Conservation (phyloP, 345 rosid genomes). For the Syzygium aromaticum region DNA sequence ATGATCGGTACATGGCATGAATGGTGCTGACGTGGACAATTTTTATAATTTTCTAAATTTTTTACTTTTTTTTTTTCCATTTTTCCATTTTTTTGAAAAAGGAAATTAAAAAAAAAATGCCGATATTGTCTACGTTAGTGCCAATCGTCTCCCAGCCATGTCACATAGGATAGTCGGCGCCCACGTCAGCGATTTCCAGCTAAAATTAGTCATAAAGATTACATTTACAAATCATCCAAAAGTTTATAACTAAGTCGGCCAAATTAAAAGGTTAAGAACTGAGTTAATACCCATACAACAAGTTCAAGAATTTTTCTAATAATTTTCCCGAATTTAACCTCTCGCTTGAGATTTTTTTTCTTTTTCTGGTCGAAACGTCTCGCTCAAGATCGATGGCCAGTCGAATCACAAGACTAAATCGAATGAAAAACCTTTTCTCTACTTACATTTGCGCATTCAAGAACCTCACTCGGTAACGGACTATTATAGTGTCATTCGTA, state of each 20-base stretch:
- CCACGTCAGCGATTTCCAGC: not conserved
- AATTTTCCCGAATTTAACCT: not conserved
- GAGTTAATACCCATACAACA: rapidly evolving
- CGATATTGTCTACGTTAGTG: rapidly evolving
- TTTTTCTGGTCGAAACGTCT: too few relatives aligned
- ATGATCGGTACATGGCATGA: rapidly evolving
- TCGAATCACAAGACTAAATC: not conserved
- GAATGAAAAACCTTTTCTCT: not conserved
- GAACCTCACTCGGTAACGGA: not conserved
- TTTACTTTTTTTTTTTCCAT: not conserved
- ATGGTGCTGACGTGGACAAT: too few relatives aligned
- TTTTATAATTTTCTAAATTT: too few relatives aligned
- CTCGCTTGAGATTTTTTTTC: too few relatives aligned
- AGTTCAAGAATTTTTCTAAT: not conserved
- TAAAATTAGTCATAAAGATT: not conserved
- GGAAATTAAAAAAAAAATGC: not conserved
- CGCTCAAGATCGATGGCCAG: not conserved
- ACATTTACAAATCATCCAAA: not conserved
- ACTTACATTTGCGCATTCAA: not conserved
- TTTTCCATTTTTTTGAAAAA: not conserved
- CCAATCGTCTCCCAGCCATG: rapidly evolving
- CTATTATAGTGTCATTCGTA: not conserved
- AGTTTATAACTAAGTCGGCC: rapidly evolving
- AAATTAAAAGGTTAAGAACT: too few relatives aligned
- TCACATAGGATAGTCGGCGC: too few relatives aligned